Percentiles rank a stretch among this genome's conserved stretches.
Evolutionary conservation across 257 asterid species (phyloP).

Genomic region (Jaltomata sinuosa): DNA sequence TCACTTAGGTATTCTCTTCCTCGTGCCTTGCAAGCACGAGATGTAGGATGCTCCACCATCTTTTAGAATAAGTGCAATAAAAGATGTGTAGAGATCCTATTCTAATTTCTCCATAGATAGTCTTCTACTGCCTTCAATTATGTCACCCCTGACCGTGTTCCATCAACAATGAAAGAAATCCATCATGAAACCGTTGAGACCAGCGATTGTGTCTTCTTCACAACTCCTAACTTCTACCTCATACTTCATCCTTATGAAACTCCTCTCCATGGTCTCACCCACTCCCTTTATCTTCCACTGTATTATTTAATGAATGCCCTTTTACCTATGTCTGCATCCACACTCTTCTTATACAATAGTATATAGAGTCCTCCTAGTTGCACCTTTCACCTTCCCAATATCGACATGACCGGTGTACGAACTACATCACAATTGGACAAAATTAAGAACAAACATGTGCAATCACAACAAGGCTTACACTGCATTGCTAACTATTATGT

Average conservation of each 20-base stretch:
- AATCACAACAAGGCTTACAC: not conserved
- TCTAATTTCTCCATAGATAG: not conserved
- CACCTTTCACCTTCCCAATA: not conserved
- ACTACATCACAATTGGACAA: not conserved
- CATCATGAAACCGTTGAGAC: not conserved
- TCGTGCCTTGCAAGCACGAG: not conserved
- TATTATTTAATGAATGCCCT: not conserved
- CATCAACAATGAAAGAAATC: not conserved
- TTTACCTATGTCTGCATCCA: not conserved
- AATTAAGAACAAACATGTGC: not conserved
- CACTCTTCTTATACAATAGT: not conserved
- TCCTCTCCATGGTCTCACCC: not conserved
- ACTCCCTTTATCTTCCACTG: not conserved
- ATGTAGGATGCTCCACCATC: not conserved
- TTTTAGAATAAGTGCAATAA: not conserved
- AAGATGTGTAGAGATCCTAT: not conserved
- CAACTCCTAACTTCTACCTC: not conserved
- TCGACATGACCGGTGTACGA: not conserved
- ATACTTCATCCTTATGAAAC: not conserved
- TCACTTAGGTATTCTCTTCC: not conserved
- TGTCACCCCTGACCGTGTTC: not conserved
- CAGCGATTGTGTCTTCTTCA: not conserved
- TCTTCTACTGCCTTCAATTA: not conserved
- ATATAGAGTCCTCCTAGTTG: not conserved
- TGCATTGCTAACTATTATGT: not conserved